Conservation (phyloP, 2,329 filamentous ascomycete species). For the Exophiala oligosperma region DNA sequence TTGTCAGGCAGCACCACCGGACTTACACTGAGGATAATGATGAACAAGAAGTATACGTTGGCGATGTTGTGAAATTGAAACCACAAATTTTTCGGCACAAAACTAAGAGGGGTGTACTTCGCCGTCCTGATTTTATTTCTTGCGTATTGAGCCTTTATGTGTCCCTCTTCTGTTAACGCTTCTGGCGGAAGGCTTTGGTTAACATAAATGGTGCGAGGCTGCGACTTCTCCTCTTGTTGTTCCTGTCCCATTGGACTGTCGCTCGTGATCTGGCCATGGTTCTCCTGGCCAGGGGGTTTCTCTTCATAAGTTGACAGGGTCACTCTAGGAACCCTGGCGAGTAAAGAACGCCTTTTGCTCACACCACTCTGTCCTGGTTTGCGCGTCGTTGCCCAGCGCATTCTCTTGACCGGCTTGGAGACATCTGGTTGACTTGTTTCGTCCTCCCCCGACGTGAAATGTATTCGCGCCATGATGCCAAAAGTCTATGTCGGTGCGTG, state of each 20-base stretch:
- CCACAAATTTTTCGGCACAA: conserved; percentile 94
- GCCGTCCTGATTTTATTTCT: conserved; percentile 97
- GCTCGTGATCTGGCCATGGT: conserved; percentile 30
- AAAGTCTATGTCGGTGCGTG: not conserved
- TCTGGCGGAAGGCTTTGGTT: conserved; percentile 76
- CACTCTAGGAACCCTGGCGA: conserved; percentile 70
- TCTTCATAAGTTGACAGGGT: conserved; percentile 58
- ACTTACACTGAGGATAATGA: conserved; percentile 91
- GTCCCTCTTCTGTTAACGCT: conserved; percentile 77
- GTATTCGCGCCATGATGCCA: conserved; percentile 25
- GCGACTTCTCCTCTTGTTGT: conserved; percentile 35
- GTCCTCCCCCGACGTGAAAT: conserved; percentile 16
- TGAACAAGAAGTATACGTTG: conserved; percentile 97
- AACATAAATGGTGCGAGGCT: conserved; percentile 71
- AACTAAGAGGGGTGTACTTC: conserved; percentile 94
- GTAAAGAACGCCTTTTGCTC: conserved; percentile 78
- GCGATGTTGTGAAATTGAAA: conserved; percentile 98
- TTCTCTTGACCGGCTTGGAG: conserved; percentile 68
- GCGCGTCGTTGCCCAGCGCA: conserved; percentile 96
- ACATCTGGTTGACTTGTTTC: conserved; percentile 36
- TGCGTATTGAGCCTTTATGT: conserved; percentile 67
- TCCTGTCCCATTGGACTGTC: conserved; percentile 26
- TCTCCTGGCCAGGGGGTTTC: conserved; percentile 41
- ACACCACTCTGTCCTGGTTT: conserved; percentile 72
- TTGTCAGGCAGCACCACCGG: conserved; percentile 3